Evolutionary conservation across 306 rosid genomes (phyloP).

Genomic region (Pterocarpus santalinus): DNA sequence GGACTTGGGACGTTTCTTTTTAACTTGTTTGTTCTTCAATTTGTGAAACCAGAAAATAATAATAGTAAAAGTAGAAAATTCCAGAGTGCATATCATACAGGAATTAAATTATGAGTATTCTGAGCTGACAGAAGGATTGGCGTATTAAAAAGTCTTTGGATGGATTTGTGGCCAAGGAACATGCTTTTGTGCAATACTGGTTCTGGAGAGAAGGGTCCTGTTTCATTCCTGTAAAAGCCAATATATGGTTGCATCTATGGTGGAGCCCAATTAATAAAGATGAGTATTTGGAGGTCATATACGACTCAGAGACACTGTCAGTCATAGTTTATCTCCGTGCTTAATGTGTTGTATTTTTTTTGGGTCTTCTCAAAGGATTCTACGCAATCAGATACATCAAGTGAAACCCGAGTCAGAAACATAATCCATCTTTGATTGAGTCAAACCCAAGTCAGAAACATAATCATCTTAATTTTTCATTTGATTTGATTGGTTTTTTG

Average conservation of each 20-base stretch:
- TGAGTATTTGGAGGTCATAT: not conserved
- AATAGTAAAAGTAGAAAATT: not conserved
- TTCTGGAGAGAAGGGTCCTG: constrained; percentile 21
- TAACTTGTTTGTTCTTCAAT: constrained; percentile 8
- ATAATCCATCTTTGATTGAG: not conserved
- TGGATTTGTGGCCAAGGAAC: not conserved
- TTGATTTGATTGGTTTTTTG: constrained; percentile 23
- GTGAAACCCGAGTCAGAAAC: constrained; percentile 1
- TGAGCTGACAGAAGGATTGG: constrained; percentile 14
- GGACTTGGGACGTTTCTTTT: not conserved
- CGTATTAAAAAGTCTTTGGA: not conserved
- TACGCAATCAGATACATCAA: not conserved
- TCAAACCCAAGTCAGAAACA: constrained; percentile 13
- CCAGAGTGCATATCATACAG: not conserved
- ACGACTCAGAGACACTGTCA: not conserved
- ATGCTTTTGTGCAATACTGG: constrained; percentile 3
- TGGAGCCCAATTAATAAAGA: not conserved
- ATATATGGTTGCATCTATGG: not conserved
- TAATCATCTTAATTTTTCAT: not conserved
- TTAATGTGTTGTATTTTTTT: not conserved
- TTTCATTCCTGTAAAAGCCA: constrained; percentile 16
- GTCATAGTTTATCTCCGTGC: constrained; percentile 4
- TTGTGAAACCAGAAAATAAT: not conserved
- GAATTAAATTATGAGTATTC: not conserved
- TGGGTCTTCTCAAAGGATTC: not conserved